Conservation (phyloP, 768 basidiomycete genomes). For the Suillus fuscotomentosus region DNA sequence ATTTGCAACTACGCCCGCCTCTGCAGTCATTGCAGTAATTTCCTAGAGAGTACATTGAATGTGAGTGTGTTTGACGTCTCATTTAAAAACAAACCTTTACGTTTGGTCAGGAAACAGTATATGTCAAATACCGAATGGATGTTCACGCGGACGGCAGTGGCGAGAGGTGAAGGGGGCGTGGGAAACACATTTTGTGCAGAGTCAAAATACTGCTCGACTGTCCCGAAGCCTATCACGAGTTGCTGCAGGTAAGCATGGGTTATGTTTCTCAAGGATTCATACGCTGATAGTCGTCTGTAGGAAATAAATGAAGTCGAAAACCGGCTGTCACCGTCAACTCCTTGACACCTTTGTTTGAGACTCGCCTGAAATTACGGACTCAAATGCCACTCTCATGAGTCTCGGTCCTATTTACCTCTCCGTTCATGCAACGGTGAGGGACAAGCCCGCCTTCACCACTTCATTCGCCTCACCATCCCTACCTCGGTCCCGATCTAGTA, state of each 20-base stretch:
- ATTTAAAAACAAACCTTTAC: background rate
- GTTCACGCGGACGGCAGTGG: background rate
- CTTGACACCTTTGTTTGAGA: background rate
- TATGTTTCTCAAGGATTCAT: background rate
- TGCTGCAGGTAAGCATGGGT: slow-evolving; percentile 51
- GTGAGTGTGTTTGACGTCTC: background rate
- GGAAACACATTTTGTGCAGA: background rate
- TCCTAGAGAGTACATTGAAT: background rate
- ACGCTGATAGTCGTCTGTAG: slow-evolving; percentile 26
- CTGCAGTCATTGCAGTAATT: background rate
- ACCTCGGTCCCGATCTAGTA: background rate
- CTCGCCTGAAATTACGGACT: background rate
- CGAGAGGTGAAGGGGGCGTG: background rate
- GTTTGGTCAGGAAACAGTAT: background rate
- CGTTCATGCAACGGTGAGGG: background rate
- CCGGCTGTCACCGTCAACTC: slow-evolving; percentile 58
- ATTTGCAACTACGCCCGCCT: background rate
- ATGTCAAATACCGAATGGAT: background rate
- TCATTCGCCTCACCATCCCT: background rate
- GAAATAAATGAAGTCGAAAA: slow-evolving; percentile 61
- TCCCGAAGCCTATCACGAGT: slow-evolving; percentile 73
- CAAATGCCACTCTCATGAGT: background rate
- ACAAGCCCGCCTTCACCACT: background rate
- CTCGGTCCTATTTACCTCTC: background rate
- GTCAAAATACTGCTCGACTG: slow-evolving; percentile 43